Evolutionary conservation across 2,329 filamentous ascomycete species (phyloP).

Genomic region (Ceratocystis albifundus): DNA sequence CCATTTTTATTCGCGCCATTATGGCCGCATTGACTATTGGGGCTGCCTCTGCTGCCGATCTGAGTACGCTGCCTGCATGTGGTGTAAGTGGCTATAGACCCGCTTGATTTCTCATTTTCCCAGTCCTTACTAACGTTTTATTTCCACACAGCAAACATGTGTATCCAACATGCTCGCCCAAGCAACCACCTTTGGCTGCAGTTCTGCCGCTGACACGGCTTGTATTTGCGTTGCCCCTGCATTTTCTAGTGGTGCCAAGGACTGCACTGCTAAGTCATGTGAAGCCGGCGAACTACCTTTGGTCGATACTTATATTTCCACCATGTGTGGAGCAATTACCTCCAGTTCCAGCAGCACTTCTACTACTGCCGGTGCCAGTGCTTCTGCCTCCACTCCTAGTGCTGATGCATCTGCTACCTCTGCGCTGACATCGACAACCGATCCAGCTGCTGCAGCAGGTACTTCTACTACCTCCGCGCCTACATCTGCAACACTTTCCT

Average conservation of each 20-base stretch:
- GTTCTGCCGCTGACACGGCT: slow-evolving; percentile 27
- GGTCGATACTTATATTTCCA: slow-evolving; percentile 27
- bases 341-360: slow-evolving; percentile 9
- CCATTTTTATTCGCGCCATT: slow-evolving; percentile 12
- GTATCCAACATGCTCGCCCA: slow-evolving; percentile 21
- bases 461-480: not conserved
- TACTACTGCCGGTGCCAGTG: slow-evolving; percentile 12
- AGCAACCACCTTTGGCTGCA: slow-evolving; percentile 18
- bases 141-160: slow-evolving; percentile 21
- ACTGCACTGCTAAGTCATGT: slow-evolving; percentile 31
- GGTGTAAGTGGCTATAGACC: slow-evolving; percentile 15
- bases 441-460: slow-evolving; percentile 5
- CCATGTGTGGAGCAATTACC: slow-evolving; percentile 27
- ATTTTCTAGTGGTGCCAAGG: slow-evolving; percentile 32
- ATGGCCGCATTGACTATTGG: slow-evolving; percentile 14
- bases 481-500: not conserved
- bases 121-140: not conserved
- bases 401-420: not conserved
- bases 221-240: slow-evolving; percentile 34
- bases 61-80: slow-evolving; percentile 20
- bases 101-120: not conserved
- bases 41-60: slow-evolving; percentile 16
- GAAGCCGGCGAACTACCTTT: slow-evolving; percentile 27
- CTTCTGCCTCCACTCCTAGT: slow-evolving; percentile 1
- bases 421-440: not conserved